Percentiles rank a stretch among this genome's conserved stretches.
Conservation (phyloP, 2,329 filamentous ascomycete species). For the Mycosphaerelloides madeirae region DNA sequence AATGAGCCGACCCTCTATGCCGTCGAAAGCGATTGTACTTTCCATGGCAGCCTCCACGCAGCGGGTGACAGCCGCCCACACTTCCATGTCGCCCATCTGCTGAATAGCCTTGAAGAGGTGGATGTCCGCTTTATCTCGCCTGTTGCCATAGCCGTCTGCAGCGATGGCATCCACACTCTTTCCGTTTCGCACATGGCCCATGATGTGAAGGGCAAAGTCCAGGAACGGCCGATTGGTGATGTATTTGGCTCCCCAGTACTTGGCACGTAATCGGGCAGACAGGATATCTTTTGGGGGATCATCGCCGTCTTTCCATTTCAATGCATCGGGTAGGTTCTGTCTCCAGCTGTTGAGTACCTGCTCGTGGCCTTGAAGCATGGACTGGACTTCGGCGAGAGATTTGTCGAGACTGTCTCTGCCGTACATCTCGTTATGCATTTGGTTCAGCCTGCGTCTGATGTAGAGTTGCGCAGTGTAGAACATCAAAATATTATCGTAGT, state of each 20-base stretch:
- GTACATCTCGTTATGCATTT: slow-evolving; percentile 53
- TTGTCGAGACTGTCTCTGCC: slow-evolving; percentile 31
- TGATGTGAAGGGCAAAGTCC: slow-evolving; percentile 54
- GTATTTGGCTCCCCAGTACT: slow-evolving; percentile 89
- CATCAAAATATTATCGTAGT: slow-evolving; percentile 44
- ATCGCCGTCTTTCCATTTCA: slow-evolving; percentile 65
- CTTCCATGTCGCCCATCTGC: slow-evolving; percentile 22
- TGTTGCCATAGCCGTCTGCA: slow-evolving; percentile 27
- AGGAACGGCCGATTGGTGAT: slow-evolving; percentile 82
- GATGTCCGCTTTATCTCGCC: slow-evolving; percentile 31
- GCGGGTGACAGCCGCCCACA: slow-evolving; percentile 31
- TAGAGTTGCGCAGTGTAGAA: slow-evolving; percentile 60
- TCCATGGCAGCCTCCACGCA: slow-evolving; percentile 72
- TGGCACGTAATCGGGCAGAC: slow-evolving; percentile 76
- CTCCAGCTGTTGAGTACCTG: slow-evolving; percentile 50
- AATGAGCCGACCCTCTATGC: slow-evolving; percentile 64
- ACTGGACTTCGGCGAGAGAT: slow-evolving; percentile 21
- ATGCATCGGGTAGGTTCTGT: slow-evolving; percentile 41
- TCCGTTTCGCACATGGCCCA: slow-evolving; percentile 28
- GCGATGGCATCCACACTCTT: slow-evolving; percentile 23
- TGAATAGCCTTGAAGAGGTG: slow-evolving; percentile 34
- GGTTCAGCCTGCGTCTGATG: slow-evolving; percentile 54
- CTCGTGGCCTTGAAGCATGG: slow-evolving; percentile 32
- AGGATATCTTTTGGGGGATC: slow-evolving; percentile 71
- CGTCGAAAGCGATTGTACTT: slow-evolving; percentile 79